Evolutionary conservation across 345 rosid species (phyloP).

Genomic region (Pugionium dolabratum): DNA sequence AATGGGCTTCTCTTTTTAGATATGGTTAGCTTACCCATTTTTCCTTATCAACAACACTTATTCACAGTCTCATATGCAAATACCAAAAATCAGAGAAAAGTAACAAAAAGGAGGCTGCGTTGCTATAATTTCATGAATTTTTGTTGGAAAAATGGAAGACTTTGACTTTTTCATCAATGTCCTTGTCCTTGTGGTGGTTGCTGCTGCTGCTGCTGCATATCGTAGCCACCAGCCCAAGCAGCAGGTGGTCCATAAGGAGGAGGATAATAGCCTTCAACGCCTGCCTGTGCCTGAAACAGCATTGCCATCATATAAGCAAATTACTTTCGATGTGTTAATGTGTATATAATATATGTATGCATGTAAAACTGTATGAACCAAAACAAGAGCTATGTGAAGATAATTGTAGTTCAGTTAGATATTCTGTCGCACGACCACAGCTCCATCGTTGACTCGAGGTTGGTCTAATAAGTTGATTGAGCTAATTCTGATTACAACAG

Average conservation of each 20-base stretch:
- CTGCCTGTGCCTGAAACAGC: slow-evolving; percentile 56
- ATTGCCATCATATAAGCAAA: slow-evolving; percentile 15
- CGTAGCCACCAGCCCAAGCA: slow-evolving; percentile 70
- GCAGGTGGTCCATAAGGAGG: slow-evolving; percentile 72
- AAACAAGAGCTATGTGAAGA: neutral
- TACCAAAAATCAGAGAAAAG: slow-evolving; percentile 1
- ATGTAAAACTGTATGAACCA: slow-evolving; percentile 9
- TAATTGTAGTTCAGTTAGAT: neutral
- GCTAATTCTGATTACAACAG: slow-evolving; percentile 1
- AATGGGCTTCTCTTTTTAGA: neutral
- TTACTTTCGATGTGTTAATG: slow-evolving; percentile 10
- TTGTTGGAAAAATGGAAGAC: neutral
- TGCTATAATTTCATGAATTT: slow-evolving; percentile 2
- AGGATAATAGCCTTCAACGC: slow-evolving; percentile 59
- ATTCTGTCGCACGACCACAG: slow-evolving; percentile 6
- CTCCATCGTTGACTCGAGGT: slow-evolving; percentile 5
- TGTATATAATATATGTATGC: slow-evolving; percentile 1
- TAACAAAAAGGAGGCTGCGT: slow-evolving; percentile 23
- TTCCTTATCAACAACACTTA: neutral
- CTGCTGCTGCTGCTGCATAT: slow-evolving; percentile 53
- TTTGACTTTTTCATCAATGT: slow-evolving; percentile 53
- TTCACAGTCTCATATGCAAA: slow-evolving; percentile 5
- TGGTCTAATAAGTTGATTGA: neutral
- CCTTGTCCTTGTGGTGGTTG: slow-evolving; percentile 50
- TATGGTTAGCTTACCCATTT: no score